These are phyloP conservation scores for Hibiscus tridactylites DNA, from an alignment of 345 rosid genomes.

Conservation along the genomic window DNA sequence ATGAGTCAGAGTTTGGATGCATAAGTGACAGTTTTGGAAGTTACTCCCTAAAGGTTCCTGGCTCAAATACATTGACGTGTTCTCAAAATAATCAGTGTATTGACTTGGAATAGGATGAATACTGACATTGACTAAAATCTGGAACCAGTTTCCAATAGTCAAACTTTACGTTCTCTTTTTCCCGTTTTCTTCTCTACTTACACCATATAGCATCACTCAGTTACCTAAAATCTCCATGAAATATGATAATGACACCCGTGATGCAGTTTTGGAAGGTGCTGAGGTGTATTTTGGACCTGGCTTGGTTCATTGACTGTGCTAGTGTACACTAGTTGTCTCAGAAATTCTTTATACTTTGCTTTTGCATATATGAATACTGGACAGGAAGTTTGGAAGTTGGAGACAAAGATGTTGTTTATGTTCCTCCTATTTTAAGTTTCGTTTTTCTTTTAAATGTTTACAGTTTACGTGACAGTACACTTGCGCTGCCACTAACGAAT, in stretches of 20 bases:
- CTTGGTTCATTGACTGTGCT: background rate
- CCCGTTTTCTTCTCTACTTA: background rate
- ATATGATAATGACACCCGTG: background rate
- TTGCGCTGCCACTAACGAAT: background rate
- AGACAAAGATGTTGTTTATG: background rate
- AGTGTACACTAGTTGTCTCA: background rate
- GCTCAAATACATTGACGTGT: conserved; percentile 35
- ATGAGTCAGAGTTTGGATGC: conserved; percentile 31
- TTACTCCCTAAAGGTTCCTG: conserved; percentile 27
- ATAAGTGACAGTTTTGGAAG: conserved; percentile 40
- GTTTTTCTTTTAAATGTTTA: background rate
- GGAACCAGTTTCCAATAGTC: background rate
- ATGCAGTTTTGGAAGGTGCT: conserved; percentile 16
- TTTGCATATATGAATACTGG: background rate
- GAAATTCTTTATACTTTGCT: background rate
- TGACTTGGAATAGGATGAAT: conserved; percentile 26
- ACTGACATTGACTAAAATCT: background rate
- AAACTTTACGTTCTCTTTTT: background rate
- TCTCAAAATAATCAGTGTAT: conserved; percentile 36
- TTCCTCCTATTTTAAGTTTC: background rate
- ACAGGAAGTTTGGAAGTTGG: background rate
- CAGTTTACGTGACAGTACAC: background rate
- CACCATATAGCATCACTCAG: background rate
- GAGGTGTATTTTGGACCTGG: conserved; percentile 5
- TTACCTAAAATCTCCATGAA: background rate